Percentiles rank a stretch among this genome's conserved stretches.
Evolutionary conservation across 2,329 filamentous ascomycete species (phyloP).

Genomic region (Blastomyces percursus): DNA sequence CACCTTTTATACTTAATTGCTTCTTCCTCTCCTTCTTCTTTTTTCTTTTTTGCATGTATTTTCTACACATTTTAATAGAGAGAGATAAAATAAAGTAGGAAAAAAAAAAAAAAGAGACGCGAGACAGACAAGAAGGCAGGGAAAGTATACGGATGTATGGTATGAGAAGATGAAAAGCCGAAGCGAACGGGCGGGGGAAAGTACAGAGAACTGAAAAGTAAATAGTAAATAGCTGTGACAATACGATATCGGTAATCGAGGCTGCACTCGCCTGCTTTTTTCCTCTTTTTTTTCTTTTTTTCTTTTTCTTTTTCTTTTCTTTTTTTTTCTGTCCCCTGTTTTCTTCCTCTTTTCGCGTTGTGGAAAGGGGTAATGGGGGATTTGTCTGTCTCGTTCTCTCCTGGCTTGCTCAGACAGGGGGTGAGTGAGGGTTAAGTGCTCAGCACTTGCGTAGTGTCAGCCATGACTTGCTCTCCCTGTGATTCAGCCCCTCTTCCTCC

Average conservation of each 20-base stretch:
- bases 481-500: too few species aligned
- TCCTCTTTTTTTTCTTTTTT: too few species aligned
- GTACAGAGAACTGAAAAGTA: background rate
- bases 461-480: too few species aligned
- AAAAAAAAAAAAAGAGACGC: background rate
- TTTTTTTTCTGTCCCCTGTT: too few species aligned
- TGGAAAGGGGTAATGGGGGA: too few species aligned
- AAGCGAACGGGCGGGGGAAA: background rate
- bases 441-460: too few species aligned
- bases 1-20: background rate
- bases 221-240: background rate
- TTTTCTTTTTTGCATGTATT: background rate
- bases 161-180: background rate
- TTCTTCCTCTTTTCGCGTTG: background rate
- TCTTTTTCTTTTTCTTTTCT: too few species aligned
- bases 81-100: background rate
- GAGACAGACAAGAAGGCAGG: background rate
- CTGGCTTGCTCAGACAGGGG: too few species aligned
- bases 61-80: background rate
- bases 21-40: background rate
- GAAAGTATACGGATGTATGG: too few species aligned
- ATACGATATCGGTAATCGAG: background rate
- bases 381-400: too few species aligned
- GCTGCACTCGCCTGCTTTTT: background rate
- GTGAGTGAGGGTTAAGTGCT: too few species aligned